phyloP scores from a whole-genome alignment of 2,329 filamentous ascomycete genomes.

The Ciborinia camelliae region DNA sequence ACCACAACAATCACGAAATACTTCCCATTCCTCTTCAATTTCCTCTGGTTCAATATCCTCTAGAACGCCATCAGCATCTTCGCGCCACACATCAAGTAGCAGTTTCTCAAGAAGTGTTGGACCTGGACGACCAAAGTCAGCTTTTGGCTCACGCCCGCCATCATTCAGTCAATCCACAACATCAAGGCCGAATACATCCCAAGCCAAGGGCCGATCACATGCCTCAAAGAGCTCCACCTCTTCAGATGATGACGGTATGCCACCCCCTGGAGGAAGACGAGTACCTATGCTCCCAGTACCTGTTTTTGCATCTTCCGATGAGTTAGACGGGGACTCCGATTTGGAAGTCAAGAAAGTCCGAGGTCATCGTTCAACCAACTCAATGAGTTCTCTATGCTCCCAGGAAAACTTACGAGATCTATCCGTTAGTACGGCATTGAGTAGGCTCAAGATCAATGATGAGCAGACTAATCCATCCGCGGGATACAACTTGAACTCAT shows the following conservation, averaged over 20 bases:
- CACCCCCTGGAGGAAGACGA: conserved; percentile 41
- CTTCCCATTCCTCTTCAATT: conserved; percentile 41
- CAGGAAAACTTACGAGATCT: conserved; percentile 35
- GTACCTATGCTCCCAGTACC: conserved; percentile 49
- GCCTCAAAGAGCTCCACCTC: conserved; percentile 40
- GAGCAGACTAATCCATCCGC: conserved; percentile 23
- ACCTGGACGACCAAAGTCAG: conserved; percentile 47
- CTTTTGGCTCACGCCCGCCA: conserved; percentile 45
- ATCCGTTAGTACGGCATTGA: conserved; percentile 41
- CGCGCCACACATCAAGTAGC: conserved; percentile 45
- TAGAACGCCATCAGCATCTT: conserved; percentile 42
- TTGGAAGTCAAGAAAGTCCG: conserved; percentile 32
- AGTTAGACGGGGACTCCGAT: conserved; percentile 27
- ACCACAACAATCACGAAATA: conserved; percentile 25
- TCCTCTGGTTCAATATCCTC: conserved; percentile 41
- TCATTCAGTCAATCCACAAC: conserved; percentile 47
- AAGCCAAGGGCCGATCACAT: conserved; percentile 43
- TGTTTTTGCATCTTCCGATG: conserved; percentile 33
- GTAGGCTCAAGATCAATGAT: conserved; percentile 33
- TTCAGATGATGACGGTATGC: conserved; percentile 36
- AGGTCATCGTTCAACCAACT: conserved; percentile 35
- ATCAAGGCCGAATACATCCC: conserved; percentile 42
- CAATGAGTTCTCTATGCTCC: conserved; percentile 26
- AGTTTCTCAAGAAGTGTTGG: conserved; percentile 58
- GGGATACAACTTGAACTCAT: conserved; percentile 23